These are phyloP conservation scores for Pleomassaria siparia DNA, from an alignment of 2,329 filamentous ascomycete genomes.

Conservation along the genomic window DNA sequence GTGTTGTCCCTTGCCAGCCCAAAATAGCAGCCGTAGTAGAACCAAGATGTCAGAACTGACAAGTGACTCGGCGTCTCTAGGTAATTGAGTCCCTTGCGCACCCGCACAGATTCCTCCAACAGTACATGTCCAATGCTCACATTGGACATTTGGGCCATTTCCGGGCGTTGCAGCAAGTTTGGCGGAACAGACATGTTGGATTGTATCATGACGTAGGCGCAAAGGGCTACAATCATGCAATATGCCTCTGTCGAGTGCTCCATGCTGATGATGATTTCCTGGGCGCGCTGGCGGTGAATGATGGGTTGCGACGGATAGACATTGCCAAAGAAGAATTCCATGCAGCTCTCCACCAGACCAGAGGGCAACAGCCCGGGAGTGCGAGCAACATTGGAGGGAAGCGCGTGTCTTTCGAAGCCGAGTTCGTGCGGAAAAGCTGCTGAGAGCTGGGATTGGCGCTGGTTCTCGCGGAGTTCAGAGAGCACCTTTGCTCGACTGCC, in stretches of 20 bases:
- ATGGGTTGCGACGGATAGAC: conserved; percentile 67
- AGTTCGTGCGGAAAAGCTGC: conserved; percentile 42
- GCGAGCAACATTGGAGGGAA: conserved; percentile 48
- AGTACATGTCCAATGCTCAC: conserved; percentile 56
- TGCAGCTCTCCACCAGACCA: conserved; percentile 55
- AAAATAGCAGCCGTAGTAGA: conserved; percentile 62
- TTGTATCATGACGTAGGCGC: conserved; percentile 54
- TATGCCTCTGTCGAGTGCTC: conserved; percentile 58
- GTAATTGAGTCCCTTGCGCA: conserved; percentile 60
- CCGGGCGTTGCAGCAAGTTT: conserved; percentile 50
- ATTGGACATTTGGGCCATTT: conserved; percentile 46
- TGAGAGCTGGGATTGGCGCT: conserved; percentile 48
- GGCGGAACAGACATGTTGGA: conserved; percentile 49
- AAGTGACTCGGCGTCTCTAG: conserved; percentile 57
- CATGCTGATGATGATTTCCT: conserved; percentile 57
- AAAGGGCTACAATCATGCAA: conserved; percentile 56
- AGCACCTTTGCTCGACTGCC: conserved; percentile 64
- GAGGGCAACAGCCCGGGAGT: conserved; percentile 52
- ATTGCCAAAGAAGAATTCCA: conserved; percentile 64
- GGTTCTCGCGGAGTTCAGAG: conserved; percentile 60
- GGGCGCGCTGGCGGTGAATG: conserved; percentile 54
- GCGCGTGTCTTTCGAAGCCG: conserved; percentile 45
- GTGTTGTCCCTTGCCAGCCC: conserved; percentile 63
- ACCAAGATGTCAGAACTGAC: conserved; percentile 64
- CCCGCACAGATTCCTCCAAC: conserved; percentile 59